These are phyloP conservation scores for Fraxinus sp. DNA, from an alignment of 305 asterid species.

Conservation along the genomic window DNA sequence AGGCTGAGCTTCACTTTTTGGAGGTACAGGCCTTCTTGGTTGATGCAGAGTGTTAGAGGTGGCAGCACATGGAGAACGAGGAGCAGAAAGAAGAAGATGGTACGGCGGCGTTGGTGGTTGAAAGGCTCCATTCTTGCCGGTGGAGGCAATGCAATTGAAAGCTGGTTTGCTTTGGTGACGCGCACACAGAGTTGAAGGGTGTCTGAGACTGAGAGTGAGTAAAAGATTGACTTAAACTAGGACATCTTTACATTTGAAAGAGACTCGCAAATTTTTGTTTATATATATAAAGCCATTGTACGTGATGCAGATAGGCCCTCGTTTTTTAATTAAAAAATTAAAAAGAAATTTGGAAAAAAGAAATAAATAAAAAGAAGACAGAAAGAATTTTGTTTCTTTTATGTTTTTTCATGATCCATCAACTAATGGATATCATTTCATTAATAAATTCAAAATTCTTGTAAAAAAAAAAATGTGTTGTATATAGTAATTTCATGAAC, in stretches of 20 bases:
- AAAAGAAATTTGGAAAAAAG: neutral
- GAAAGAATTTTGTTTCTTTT: neutral
- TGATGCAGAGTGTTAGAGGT: constrained; percentile 38
- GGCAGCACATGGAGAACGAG: constrained; percentile 25
- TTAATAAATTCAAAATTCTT: neutral
- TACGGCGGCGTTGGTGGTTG: constrained; percentile 12
- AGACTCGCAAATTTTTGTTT: constrained; percentile 25
- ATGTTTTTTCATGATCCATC: neutral
- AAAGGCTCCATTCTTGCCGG: constrained; percentile 36
- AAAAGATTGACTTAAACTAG: constrained; percentile 6
- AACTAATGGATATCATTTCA: neutral
- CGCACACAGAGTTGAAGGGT: constrained; percentile 1
- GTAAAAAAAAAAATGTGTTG: neutral
- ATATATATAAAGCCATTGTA: constrained; percentile 22
- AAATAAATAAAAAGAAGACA: neutral
- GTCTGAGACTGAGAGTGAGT: neutral
- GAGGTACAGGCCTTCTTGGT: constrained; percentile 63
- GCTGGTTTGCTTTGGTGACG: neutral
- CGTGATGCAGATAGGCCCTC: neutral
- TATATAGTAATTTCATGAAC: neutral
- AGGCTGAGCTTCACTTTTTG: constrained; percentile 57
- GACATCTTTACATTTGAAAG: constrained; percentile 40
- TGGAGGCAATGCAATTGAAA: constrained; percentile 5
- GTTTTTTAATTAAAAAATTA: neutral
- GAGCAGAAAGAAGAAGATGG: constrained; percentile 23